Evolutionary conservation across 805 yeast genomes (phyloP).

Genomic region (Kodamaea sagamina): DNA sequence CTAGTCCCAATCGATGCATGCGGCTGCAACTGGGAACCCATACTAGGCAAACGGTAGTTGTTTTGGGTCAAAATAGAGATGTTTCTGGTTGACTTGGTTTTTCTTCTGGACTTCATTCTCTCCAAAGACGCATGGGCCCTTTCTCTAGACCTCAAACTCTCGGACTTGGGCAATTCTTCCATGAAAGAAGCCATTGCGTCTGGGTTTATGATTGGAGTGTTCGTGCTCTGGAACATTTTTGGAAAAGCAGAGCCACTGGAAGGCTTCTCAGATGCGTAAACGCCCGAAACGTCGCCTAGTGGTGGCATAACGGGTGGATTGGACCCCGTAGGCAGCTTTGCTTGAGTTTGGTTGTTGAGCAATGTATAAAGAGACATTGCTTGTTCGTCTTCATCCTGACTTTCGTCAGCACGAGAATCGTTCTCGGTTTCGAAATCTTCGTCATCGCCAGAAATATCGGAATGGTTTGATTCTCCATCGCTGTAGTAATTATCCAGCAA

Average conservation of each 20-base stretch:
- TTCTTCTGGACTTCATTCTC: slow-evolving; percentile 60
- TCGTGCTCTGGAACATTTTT: slow-evolving; percentile 2
- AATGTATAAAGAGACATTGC: slow-evolving; percentile 69
- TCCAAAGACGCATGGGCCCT: slow-evolving; percentile 66
- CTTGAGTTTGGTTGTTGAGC: slow-evolving; percentile 29
- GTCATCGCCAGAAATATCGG: background rate
- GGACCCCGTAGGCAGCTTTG: slow-evolving; percentile 11
- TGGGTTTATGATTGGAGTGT: background rate
- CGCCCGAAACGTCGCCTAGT: slow-evolving; percentile 43
- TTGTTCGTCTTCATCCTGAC: slow-evolving; percentile 61
- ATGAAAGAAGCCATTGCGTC: slow-evolving; percentile 17
- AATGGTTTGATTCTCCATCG: background rate
- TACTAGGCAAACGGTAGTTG: slow-evolving; percentile 21
- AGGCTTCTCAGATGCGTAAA: slow-evolving; percentile 19
- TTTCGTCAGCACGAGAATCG: slow-evolving; percentile 29
- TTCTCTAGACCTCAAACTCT: slow-evolving; percentile 49
- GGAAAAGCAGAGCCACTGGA: slow-evolving; percentile 2
- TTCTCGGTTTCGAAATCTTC: slow-evolving; percentile 8
- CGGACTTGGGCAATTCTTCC: slow-evolving; percentile 31
- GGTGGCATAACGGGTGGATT: slow-evolving; percentile 36
- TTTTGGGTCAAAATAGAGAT: slow-evolving; percentile 27
- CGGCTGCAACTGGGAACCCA: slow-evolving; percentile 28
- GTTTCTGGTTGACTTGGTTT: slow-evolving; percentile 43
- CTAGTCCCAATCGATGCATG: background rate
- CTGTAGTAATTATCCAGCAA: slow-evolving; percentile 12